Evolutionary conservation across 176 grass and related monocot genomes (phyloP), one percentile per base, ranked within the genome.

Genomic region (Ensete glaucum): DNA sequence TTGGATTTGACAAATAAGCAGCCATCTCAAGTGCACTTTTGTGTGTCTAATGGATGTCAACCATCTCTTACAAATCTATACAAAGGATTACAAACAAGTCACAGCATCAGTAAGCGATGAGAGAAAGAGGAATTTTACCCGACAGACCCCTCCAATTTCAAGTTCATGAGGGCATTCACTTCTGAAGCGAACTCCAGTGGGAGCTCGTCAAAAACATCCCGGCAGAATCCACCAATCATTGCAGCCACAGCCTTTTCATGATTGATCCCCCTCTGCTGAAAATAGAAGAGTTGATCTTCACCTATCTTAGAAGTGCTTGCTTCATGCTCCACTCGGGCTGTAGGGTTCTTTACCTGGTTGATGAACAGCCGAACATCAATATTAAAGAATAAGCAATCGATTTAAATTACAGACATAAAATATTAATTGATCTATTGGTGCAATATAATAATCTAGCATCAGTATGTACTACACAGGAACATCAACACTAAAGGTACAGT

Each of bases 301-400:
- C 95, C 95, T 11, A 99, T 99, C 82, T 99, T 99, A 13, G 95
- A 99, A 66, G 95, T 99, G 79, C 90, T 99, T 23, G 95, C 95
- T 79, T 99, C 95, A 17, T 99, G 95, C 82, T 99, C 95, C 25
- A 99, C 86, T 67, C 86, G 70, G 10, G 84, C 82, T 17, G 88
- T 86, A 66, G 86, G 83, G 49, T 89, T 84, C 48, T 85, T 88
- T 78, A 94, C 95, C 95, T 99, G 90, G 85, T 67, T 82, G 9
- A 72, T 77, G 19, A 22, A 74, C 55, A 81, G 52, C n/a, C 16
- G 51, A 11, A 20, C n/a, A 70, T 2, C 29, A 49, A 43, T 43
- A 43, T 43, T 43, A 43, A 43, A 43, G 34, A 43, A 43, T 43
- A 43, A 43, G 26, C 27, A 49, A 16, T 1, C 0, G 7, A 19